These are phyloP conservation scores for Yamadazyma diospyri DNA, from an alignment of 1,139 yeast species.

Conservation along the genomic window DNA sequence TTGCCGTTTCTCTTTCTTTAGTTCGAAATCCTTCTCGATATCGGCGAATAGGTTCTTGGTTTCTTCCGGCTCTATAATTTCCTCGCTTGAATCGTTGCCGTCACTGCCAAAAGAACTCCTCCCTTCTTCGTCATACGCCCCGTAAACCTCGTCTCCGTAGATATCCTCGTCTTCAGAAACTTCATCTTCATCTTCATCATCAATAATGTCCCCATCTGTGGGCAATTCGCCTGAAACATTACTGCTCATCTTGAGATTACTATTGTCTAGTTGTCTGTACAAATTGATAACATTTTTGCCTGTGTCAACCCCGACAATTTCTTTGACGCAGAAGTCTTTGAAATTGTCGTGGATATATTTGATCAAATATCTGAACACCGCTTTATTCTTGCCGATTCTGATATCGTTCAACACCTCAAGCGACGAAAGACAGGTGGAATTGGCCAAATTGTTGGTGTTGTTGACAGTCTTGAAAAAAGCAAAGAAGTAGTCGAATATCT, in stretches of 20 bases:
- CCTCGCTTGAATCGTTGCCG: no score
- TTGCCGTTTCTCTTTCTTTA: slow-evolving; percentile 11
- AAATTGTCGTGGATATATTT: slow-evolving; percentile 47
- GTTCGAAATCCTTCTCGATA: slow-evolving; percentile 16
- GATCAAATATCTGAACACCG: slow-evolving; percentile 46
- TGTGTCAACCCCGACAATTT: slow-evolving; percentile 27
- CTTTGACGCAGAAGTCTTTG: slow-evolving; percentile 29
- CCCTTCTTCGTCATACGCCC: slow-evolving; percentile 12
- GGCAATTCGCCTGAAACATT: slow-evolving; percentile 8
- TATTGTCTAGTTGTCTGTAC: slow-evolving; percentile 11
- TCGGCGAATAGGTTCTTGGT: slow-evolving; percentile 17
- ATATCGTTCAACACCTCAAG: slow-evolving; percentile 48
- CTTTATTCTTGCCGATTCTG: slow-evolving; percentile 22
- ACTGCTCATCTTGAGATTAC: slow-evolving; percentile 5
- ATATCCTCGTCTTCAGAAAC: slow-evolving; percentile 8
- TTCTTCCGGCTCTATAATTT: slow-evolving; percentile 5
- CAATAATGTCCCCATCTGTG: slow-evolving; percentile 14
- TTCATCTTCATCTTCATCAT: slow-evolving; percentile 7
- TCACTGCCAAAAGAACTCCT: slow-evolving; percentile 3
- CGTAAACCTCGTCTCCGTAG: slow-evolving; percentile 7
- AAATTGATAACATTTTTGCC: slow-evolving; percentile 26
- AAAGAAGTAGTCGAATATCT: slow-evolving; percentile 51
- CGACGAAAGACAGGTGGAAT: slow-evolving; percentile 74
- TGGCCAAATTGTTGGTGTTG: slow-evolving; percentile 58
- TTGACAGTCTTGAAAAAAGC: slow-evolving; percentile 48